Percentiles rank a stretch among this genome's conserved stretches.
Evolutionary conservation across 176 grass and related monocot species (phyloP).

Genomic region (Triticum timopheevii): DNA sequence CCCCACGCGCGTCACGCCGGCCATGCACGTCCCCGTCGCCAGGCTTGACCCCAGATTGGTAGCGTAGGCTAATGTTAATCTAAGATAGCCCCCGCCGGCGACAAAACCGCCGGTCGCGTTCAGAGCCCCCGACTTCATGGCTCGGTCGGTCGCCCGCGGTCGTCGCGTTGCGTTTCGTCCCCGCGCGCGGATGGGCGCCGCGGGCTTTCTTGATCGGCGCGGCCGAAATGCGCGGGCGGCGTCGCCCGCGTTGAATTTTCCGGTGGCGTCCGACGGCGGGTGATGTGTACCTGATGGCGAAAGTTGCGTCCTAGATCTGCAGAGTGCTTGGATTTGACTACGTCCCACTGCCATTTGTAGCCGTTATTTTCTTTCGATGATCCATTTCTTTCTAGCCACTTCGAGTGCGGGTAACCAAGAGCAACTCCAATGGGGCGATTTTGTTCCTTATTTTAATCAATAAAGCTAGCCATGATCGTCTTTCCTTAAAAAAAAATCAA

Average conservation of each 20-base stretch:
- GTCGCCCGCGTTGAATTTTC: neutral
- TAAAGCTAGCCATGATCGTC: no score
- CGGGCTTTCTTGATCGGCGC: neutral
- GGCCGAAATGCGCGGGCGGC: conserved; percentile 19
- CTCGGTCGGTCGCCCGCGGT: neutral
- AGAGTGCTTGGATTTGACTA: no score
- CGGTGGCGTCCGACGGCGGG: conserved; percentile 12
- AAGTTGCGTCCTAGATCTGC: no score
- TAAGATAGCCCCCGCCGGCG: neutral
- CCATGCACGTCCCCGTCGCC: neutral
- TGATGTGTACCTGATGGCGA: neutral
- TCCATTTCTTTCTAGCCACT: no score
- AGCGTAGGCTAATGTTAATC: neutral
- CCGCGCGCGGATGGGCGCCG: neutral
- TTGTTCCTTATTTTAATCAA: no score
- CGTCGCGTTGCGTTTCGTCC: neutral
- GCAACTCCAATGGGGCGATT: no score
- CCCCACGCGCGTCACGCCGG: no score
- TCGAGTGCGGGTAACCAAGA: no score
- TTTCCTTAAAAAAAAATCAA: no score
- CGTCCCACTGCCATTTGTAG: no score
- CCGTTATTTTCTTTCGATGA: no score
- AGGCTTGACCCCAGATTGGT: neutral
- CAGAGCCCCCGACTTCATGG: neutral
- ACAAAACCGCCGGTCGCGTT: conserved; percentile 22